Base-by-base conservation (phyloP, 805 yeast species). In the Candida orba region DNA sequence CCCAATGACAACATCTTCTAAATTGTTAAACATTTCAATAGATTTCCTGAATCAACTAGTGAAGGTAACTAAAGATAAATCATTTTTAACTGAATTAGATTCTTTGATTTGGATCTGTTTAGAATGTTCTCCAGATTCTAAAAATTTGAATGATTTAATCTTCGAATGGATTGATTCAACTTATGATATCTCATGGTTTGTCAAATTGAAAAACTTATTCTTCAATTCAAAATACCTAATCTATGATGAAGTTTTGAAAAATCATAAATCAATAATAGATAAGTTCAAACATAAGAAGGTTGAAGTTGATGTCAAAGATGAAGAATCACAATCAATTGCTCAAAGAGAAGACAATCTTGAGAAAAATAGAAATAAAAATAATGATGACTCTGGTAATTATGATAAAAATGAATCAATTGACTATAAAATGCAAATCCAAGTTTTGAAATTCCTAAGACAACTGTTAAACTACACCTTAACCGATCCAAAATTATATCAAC, bases 151-250 rank as follows among this genome's bases (percentile, higher is more conserved):
- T 25, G 59, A 63, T 4, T 64, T 83, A 39, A 67, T 85, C 12
- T 59, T 55, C 14, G 71, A 76, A 15, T 85, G 93, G 91, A 59
- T 84, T 37, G 77, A 75, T 15, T 69, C 75, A 22, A 71, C 74
- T 3, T 64, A 58, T 5, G 68, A 65, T 27, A 49, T 66, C 14
- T 72, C 68, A 13, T 84, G 93, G 93, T 75, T 84, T 45, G 58
- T 65, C 1, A 73, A 77, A 30, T 63, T 84, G 36, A 75, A 72
- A 43, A 64, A 69, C 14, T 57, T 81, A 44, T 78, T 71, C 54
- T 69, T 63, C 46, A 60, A 67, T 40, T 70, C 73, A 5, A 67
- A 70, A 34, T 67, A 60, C 34, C 69, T 64, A 50, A 60, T 78
- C 30, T 65, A 68, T 17, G 62, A 67, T 18, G 66, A 67, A 0